Conservation (phyloP, 306 rosid species). For the Lathyrus aphaca region DNA sequence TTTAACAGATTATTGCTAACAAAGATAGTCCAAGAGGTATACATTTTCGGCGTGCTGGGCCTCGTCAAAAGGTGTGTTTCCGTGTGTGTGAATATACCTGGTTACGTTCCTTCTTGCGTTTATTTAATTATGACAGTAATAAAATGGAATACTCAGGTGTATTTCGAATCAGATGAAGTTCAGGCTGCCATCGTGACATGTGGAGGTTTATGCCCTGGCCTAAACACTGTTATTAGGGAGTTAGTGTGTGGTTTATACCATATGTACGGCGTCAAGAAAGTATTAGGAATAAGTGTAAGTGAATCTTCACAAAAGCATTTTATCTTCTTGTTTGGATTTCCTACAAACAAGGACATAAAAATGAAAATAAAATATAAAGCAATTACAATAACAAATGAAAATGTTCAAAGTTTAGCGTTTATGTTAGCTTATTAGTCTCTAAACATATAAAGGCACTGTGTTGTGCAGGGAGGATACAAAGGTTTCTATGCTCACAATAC, state of each 20-base stretch:
- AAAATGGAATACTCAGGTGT: slow-evolving; percentile 60
- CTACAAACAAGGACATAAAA: background rate
- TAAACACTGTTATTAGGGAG: slow-evolving; percentile 95
- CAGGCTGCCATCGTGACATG: slow-evolving; percentile 92
- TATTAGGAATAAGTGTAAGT: slow-evolving; percentile 82
- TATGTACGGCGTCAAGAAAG: slow-evolving; percentile 87
- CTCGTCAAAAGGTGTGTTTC: slow-evolving; percentile 74
- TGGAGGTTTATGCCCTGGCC: slow-evolving; percentile 99
- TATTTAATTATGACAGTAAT: background rate
- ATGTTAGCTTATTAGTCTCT: background rate
- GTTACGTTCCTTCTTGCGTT: background rate
- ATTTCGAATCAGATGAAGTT: slow-evolving; percentile 83
- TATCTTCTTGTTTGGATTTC: slow-evolving; percentile 1
- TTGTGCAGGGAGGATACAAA: slow-evolving; percentile 86
- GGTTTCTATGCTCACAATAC: slow-evolving; percentile 91
- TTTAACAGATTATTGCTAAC: slow-evolving; percentile 68
- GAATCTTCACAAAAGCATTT: background rate
- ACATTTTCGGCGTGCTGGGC: slow-evolving; percentile 99
- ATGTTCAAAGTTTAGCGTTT: background rate
- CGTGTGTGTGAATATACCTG: background rate
- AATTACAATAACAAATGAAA: background rate
- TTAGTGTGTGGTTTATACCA: slow-evolving; percentile 78
- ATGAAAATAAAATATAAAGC: background rate
- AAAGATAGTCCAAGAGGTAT: slow-evolving; percentile 82
- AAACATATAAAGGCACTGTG: slow-evolving; percentile 34